These are phyloP conservation scores for Alopecurus myosuroides DNA, from an alignment of 176 grass and related monocot species.

Conservation along the genomic window DNA sequence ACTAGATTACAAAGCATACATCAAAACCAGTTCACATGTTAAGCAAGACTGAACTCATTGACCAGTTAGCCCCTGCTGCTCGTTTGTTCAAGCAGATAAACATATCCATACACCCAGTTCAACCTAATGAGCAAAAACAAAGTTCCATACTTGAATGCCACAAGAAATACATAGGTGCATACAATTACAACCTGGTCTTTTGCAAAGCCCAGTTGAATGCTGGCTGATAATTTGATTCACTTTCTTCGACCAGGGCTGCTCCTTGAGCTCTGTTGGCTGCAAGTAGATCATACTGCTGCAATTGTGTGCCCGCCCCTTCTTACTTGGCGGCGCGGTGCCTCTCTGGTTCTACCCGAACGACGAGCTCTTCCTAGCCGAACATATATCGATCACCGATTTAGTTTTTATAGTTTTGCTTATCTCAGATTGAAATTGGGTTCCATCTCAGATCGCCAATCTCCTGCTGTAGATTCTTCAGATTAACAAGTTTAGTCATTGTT, in stretches of 20 bases:
- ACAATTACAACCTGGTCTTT: conserved; percentile 84
- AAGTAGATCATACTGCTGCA: conserved; percentile 94
- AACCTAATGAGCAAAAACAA: conserved; percentile 4
- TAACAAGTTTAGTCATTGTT: too few relatives aligned
- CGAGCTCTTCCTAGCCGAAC: too few relatives aligned
- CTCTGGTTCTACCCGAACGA: too few relatives aligned
- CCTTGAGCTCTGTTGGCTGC: conserved; percentile 61
- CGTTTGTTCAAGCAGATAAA: neutral
- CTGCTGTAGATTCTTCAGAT: too few relatives aligned
- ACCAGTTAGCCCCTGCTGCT: neutral
- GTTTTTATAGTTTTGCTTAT: too few relatives aligned
- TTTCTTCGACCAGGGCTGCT: conserved; percentile 85
- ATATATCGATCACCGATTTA: too few relatives aligned
- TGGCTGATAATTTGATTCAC: conserved; percentile 83
- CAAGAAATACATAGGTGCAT: neutral
- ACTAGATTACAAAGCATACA: neutral
- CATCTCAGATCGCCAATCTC: too few relatives aligned
- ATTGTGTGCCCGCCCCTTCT: conserved; percentile 86
- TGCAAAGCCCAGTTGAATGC: conserved; percentile 95
- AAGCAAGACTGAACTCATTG: neutral
- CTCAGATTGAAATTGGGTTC: too few relatives aligned
- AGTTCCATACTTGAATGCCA: neutral
- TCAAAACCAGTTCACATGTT: neutral
- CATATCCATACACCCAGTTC: neutral
- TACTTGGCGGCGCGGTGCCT: conserved; percentile 74